phyloP scores from a whole-genome alignment of 2,329 filamentous ascomycete genomes.

The Xylariaceae sp. region DNA sequence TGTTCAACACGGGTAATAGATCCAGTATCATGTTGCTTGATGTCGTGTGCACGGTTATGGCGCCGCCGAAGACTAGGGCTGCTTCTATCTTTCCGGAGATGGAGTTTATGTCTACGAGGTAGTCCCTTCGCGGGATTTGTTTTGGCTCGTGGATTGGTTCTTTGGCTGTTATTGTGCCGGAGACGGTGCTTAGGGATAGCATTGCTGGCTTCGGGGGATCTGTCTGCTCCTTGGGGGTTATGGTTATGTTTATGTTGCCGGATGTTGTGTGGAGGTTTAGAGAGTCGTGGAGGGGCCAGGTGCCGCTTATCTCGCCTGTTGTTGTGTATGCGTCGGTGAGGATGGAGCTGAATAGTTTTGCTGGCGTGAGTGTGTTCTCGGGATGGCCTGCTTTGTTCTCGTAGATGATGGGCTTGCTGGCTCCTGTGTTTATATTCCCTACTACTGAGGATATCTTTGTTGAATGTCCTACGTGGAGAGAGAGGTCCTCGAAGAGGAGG shows the following conservation, averaged over 20 bases:
- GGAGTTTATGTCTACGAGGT: constrained; percentile 42
- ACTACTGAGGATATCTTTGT: constrained; percentile 36
- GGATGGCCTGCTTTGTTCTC: constrained; percentile 14
- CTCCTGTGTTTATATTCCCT: constrained; percentile 39
- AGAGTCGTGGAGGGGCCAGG: constrained; percentile 49
- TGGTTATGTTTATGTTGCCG: constrained; percentile 39
- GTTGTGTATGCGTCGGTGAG: constrained; percentile 41
- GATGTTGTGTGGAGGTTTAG: constrained; percentile 44
- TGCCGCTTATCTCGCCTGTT: constrained; percentile 43
- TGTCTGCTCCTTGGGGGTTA: constrained; percentile 41
- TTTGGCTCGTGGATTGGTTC: constrained; percentile 38
- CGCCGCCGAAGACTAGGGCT: constrained; percentile 39
- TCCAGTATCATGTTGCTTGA: constrained; percentile 41
- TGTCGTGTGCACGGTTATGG: constrained; percentile 36
- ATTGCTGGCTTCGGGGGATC: constrained; percentile 37
- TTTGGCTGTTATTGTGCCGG: constrained; percentile 40
- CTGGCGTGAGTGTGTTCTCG: constrained; percentile 27
- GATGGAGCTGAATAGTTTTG: constrained; percentile 40
- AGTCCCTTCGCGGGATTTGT: constrained; percentile 44
- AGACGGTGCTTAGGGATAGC: constrained; percentile 41
- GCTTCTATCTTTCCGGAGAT: constrained; percentile 43
- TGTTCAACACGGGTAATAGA: constrained; percentile 43
- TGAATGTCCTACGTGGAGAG: constrained; percentile 34
- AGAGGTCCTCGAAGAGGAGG: constrained; percentile 38
- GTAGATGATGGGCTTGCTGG: constrained; percentile 25